Base-by-base conservation (phyloP, 1,284 basidiomycete genomes). In the Ganoderma multipileum region DNA sequence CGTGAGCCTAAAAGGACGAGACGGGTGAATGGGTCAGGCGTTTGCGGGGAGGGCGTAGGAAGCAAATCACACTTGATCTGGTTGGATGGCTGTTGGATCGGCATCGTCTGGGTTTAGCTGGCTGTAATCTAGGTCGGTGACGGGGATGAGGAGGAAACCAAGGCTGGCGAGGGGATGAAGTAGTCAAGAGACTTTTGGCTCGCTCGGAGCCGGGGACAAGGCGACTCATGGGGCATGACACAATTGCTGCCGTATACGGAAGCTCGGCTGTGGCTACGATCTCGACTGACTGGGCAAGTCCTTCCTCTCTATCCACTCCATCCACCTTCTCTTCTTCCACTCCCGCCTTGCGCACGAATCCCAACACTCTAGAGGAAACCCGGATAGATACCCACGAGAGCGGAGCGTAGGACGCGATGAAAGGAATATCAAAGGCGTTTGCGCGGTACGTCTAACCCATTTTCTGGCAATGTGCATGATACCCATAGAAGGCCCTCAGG, bases 81-180 rank as follows among this genome's bases (percentile, higher is more conserved):
- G 76, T 91, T 93, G 6, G 94, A 94, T 26, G 94, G 94, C 74
- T 95, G 94, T 63, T 95, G 87, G 73, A 96, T 92, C 12, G 81
- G 83, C 87, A 88, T 82, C n/a, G n/a, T 55, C 52, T 41, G 50
- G 30, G 60, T 63, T 58, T 58, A 33, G 5, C 16, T 36, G 23
- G 58, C 23, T 59, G 38, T 12, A 16, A 33, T 39, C 23, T 67
- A 38, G 61, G 41, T 18, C 9, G 26, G 36, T 33, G 57, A 63
- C 16, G 64, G 54, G 39, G 61, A 65, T 18, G 61, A 42, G 38
- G 44, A 26, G 26, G 4, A 26, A 47, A 26, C 30, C 23, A 52
- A 52, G 20, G 68, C 57, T 47, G 23, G n/a, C 23, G 50, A 42
- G 16, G 44, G 52, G 52, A 36, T 52, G 0, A 50, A 61, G 44